Percentiles rank a stretch among this genome's conserved stretches.
phyloP scores from a whole-genome alignment of 345 rosid genomes.

The Gossypium longicalyx region DNA sequence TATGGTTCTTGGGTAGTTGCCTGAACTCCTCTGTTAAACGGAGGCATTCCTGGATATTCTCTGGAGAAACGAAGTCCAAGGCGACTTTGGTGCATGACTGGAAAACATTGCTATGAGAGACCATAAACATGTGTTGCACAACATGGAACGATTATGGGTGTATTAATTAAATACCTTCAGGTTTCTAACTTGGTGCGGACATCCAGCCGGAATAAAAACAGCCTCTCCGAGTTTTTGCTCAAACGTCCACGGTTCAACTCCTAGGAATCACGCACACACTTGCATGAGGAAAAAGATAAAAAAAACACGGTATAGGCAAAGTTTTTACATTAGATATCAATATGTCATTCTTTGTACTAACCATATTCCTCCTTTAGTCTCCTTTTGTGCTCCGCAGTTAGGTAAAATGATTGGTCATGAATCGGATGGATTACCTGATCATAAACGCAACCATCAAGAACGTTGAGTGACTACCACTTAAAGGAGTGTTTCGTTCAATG shows the following conservation, averaged over 20 bases:
- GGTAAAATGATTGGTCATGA: constrained; percentile 76
- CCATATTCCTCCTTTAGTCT: constrained; percentile 78
- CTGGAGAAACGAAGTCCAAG: constrained; percentile 88
- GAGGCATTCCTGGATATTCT: constrained; percentile 67
- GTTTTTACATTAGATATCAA: background rate
- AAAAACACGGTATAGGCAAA: too few species aligned
- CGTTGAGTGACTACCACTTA: background rate
- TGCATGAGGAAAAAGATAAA: background rate
- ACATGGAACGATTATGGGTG: too few species aligned
- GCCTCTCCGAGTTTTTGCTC: constrained; percentile 83
- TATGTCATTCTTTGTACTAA: constrained; percentile 23
- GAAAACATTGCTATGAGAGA: constrained; percentile 5
- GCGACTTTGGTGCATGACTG: constrained; percentile 96
- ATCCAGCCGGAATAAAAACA: constrained; percentile 92
- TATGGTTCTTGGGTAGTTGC: constrained; percentile 73
- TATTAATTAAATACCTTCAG: constrained; percentile 47
- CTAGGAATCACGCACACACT: constrained; percentile 28
- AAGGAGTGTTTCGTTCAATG: background rate
- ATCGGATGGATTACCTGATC: constrained; percentile 70
- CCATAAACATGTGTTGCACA: background rate
- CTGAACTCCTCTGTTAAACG: constrained; percentile 82
- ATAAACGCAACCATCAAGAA: background rate
- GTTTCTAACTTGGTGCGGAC: constrained; percentile 98
- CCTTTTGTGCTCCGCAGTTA: constrained; percentile 62
- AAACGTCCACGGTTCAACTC: constrained; percentile 91